Percentiles rank a stretch among this genome's conserved stretches.
Evolutionary conservation across 345 rosid genomes (phyloP).

Genomic region (Melaleuca quinquenervia): DNA sequence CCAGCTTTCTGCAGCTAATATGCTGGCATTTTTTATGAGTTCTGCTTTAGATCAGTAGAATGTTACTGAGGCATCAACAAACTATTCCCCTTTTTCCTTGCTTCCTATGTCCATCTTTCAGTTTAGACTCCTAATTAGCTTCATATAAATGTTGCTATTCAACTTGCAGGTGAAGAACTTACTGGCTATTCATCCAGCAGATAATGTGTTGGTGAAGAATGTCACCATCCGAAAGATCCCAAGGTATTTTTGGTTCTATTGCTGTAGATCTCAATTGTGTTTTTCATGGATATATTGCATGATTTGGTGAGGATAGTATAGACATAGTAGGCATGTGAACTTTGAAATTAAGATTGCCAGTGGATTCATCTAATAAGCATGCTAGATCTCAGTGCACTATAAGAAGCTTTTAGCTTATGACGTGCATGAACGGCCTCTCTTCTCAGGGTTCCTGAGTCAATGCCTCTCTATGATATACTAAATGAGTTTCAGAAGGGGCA

Average conservation of each 20-base stretch:
- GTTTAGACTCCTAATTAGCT: neutral
- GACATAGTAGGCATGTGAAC: neutral
- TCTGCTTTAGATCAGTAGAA: neutral
- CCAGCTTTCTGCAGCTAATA: neutral
- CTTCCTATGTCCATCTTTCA: neutral
- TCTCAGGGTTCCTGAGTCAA: conserved; percentile 32
- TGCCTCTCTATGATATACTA: conserved; percentile 56
- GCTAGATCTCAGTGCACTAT: neutral
- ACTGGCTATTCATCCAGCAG: conserved; percentile 43
- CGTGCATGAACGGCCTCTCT: neutral
- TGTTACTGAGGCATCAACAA: neutral
- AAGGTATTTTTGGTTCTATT: conserved; percentile 22
- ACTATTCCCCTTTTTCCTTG: neutral
- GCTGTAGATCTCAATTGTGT: neutral
- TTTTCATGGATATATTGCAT: neutral
- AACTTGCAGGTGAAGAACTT: conserved; percentile 43
- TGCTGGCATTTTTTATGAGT: neutral
- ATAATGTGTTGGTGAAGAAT: conserved; percentile 40
- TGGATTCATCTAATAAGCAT: neutral
- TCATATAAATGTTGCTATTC: neutral
- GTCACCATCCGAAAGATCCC: conserved; percentile 50
- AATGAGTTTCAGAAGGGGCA: conserved; percentile 71
- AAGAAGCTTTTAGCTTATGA: neutral
- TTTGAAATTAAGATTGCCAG: neutral
- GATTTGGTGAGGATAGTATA: neutral